Base-by-base conservation (phyloP, 768 basidiomycete species). In the Russula ochroleuca region DNA sequence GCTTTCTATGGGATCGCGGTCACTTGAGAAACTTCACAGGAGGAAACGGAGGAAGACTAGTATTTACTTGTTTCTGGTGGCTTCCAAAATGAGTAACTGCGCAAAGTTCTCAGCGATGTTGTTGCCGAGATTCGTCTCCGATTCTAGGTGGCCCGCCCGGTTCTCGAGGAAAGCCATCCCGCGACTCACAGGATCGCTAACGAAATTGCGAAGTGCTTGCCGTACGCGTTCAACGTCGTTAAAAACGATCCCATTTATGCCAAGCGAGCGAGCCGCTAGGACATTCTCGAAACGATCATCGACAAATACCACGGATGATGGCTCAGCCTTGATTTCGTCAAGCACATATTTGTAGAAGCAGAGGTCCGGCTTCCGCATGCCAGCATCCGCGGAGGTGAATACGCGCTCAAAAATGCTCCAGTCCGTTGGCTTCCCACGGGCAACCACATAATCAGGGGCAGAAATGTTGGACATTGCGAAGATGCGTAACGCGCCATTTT, bases 391-490 rank as follows among this genome's bases (percentile, higher is more conserved):
- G 11, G 84, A 85, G 0, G 81, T 81, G 69, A 83, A 85, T 21
- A 84, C 72, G 31, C 75, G 69, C 58, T 81, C 79, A 57, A 81
- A 81, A 23, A 82, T 74, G 0, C 73, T 72, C 79, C 80, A 85
- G 63, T 81, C 79, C 10, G 75, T 80, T 5, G 75, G 70, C 38
- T 77, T 81, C n/a, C 72, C 75, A 50, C 72, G 77, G 17, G 84
- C 74, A 3, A 79, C 74, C 45, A 74, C 74, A 67, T 78, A 83
- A 67, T 85, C 83, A 10, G 81, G 81, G 0, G 74, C 67, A 19
- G 83, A 83, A 31, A 85, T 84, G 70, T 85, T 85, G 40, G 82
- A 83, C 80, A 84, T 82, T 37, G 82, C 83, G 57, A 79, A 83
- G 40, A 85, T 75, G 15, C 71, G 74, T 1, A 82, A 70, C 7